Conservation (phyloP, 495 filamentous ascomycete genomes). For the Friedmanniomyces simplex region DNA sequence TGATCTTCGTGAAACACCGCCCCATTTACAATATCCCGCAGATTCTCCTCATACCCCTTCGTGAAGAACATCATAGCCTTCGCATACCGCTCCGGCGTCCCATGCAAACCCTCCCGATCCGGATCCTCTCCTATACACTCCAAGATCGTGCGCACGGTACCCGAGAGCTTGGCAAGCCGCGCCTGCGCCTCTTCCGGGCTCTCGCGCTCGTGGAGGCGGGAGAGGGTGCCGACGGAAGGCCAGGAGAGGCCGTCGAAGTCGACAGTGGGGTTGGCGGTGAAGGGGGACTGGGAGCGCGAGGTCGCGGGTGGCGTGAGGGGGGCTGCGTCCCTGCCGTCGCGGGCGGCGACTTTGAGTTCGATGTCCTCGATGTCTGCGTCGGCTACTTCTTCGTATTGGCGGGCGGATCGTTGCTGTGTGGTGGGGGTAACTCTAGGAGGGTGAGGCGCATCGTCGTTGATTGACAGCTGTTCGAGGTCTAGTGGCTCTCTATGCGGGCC, state of each 20-base stretch:
- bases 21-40: slow-evolving; percentile 82
- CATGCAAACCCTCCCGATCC: slow-evolving; percentile 75
- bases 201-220: slow-evolving; percentile 13
- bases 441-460: slow-evolving; percentile 4
- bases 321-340: slow-evolving; percentile 64
- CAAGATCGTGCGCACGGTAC: slow-evolving; percentile 79
- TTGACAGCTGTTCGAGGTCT: slow-evolving; percentile 13
- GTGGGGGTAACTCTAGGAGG: background rate
- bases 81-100: slow-evolving; percentile 83
- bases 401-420: slow-evolving; percentile 2
- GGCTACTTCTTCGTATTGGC: slow-evolving; percentile 17
- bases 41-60: slow-evolving; percentile 96
- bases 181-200: slow-evolving; percentile 54
- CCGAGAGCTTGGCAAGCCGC: slow-evolving; percentile 65
- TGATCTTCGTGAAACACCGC: slow-evolving; percentile 96
- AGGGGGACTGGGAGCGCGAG: slow-evolving; percentile 43
- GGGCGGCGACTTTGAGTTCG: slow-evolving; percentile 33
- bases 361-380: slow-evolving; percentile 13
- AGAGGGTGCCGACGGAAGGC: slow-evolving; percentile 31
- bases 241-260: slow-evolving; percentile 68
- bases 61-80: slow-evolving; percentile 98
- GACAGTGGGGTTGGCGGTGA: slow-evolving; percentile 56
- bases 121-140: slow-evolving; percentile 97
- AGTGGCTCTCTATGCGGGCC: slow-evolving; percentile 14
- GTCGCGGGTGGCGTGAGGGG: slow-evolving; percentile 38